phyloP scores from a whole-genome alignment of 768 basidiomycete species.

The Royoungia palumana region DNA sequence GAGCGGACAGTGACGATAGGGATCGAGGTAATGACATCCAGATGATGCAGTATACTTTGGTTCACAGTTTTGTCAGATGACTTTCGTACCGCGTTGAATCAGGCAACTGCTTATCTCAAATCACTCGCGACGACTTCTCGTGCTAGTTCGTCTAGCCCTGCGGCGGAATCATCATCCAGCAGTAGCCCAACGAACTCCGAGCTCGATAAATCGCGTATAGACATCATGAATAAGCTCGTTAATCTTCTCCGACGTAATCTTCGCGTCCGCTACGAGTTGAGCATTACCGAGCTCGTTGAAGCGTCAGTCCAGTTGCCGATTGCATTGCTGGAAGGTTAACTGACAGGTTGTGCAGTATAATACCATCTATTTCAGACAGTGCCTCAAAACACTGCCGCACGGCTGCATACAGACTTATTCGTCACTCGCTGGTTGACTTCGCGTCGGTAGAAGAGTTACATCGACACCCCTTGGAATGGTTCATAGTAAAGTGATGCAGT shows the following conservation, averaged over 20 bases:
- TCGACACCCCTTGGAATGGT: constrained; percentile 76
- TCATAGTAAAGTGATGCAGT: constrained; percentile 74
- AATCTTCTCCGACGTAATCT: constrained; percentile 64
- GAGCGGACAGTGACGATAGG: constrained; percentile 34
- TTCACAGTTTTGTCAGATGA: constrained; percentile 47
- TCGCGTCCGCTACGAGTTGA: constrained; percentile 74
- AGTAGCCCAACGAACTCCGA: constrained; percentile 38
- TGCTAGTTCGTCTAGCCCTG: constrained; percentile 29
- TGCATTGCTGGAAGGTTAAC: constrained; percentile 5
- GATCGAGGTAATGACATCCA: constrained; percentile 29
- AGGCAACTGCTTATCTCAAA: constrained; percentile 57
- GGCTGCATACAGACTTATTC: constrained; percentile 78
- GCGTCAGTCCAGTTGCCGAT: constrained; percentile 49
- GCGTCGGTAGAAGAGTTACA: constrained; percentile 66
- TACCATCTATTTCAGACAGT: constrained; percentile 73
- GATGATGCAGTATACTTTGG: neutral
- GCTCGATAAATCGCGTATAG: constrained; percentile 53
- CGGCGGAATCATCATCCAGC: constrained; percentile 39
- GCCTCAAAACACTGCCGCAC: constrained; percentile 73
- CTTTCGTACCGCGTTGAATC: constrained; percentile 67
- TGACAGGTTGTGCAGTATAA: constrained; percentile 42
- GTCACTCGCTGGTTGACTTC: constrained; percentile 71
- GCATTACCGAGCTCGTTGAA: constrained; percentile 64
- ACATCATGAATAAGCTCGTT: constrained; percentile 63
- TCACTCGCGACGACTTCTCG: constrained; percentile 49